Conservation (phyloP, 2,329 filamentous ascomycete genomes). For the Botrytis fragariae region DNA sequence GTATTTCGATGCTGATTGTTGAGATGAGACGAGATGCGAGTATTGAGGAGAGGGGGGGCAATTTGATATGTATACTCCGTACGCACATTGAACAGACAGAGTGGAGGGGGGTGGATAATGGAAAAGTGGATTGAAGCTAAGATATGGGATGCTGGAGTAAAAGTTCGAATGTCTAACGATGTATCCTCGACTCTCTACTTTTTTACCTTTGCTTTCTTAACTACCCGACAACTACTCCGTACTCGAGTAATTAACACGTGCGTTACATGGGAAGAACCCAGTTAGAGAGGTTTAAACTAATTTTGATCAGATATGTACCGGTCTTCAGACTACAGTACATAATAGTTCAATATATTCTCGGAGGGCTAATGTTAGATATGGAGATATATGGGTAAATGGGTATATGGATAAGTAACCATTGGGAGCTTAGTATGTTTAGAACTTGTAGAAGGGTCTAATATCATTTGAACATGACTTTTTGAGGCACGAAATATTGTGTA, state of each 20-base stretch:
- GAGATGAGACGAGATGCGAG: not conserved
- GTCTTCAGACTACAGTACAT: not conserved
- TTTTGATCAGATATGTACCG: not conserved
- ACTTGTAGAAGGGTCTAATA: not conserved
- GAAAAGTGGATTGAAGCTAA: not conserved
- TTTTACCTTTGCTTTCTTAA: not conserved
- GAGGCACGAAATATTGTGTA: not conserved
- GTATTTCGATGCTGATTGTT: too few species aligned
- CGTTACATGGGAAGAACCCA: not conserved
- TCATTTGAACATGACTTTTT: not conserved
- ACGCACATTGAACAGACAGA: constrained; percentile 1
- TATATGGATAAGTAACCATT: not conserved
- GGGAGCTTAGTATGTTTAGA: not conserved
- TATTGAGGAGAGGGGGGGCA: not conserved
- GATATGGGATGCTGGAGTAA: constrained; percentile 14
- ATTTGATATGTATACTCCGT: constrained; percentile 16
- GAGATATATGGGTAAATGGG: constrained; percentile 3
- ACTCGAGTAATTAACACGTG: not conserved
- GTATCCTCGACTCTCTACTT: not conserved
- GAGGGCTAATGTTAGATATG: constrained; percentile 1
- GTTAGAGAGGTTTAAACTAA: not conserved
- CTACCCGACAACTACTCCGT: not conserved
- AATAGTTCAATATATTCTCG: constrained; percentile 4
- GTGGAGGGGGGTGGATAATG: constrained; percentile 1
- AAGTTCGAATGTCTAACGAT: not conserved